Base-by-base conservation (phyloP, 768 basidiomycete species). In the Termitomyces sp. region DNA sequence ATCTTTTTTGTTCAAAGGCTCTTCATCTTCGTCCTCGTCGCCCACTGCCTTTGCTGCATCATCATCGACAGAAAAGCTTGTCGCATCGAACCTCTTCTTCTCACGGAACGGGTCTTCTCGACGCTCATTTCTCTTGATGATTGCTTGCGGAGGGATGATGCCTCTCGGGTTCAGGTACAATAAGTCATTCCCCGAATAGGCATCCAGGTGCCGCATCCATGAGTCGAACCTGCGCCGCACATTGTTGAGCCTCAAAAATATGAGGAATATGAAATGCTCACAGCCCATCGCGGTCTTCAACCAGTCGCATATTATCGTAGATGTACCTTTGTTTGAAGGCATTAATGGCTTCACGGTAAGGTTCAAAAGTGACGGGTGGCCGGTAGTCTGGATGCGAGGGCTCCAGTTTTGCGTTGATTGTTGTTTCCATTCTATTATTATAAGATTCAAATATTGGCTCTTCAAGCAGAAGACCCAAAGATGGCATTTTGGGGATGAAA, bases 401-500 rank as follows among this genome's bases (percentile, higher is more conserved):
- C 47, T 81, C 69, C 34, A 86, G 70, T 58, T 81, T 82, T 55
- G 81, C 78, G 66, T 82, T 86, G 51, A 76, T 22, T n/a, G 58
- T 73, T 20, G 63, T 68, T 4, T 64, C 70, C 63, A 89, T 78
- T 58, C 79, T 80, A 51, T 74, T 73, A 70, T 91, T 92, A 73
- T 93, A 95, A 6, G 83, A 83, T 51, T 87, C 82, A 64, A 91
- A 93, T 56, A 93, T 81, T 3, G 91, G 91, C 63, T 91, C 80
- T 73, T 98, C 94, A 27, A 99, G 84, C 24, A 99, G 77, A 5
- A 99, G 81, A 13, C 97, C 97, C 18, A 99, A 81, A 2, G 95
- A 89, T 13, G 97, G 97, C 77, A 98, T 96, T 75, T 96, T 98
- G 18, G 97, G 97, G 22, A 98, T 82, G 68, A 91, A 84, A 37